A percentile compares a stretch with the other conserved stretches of the same genome.
phyloP scores from a whole-genome alignment of 805 yeast species.

The Metschnikowia colocasiae region DNA sequence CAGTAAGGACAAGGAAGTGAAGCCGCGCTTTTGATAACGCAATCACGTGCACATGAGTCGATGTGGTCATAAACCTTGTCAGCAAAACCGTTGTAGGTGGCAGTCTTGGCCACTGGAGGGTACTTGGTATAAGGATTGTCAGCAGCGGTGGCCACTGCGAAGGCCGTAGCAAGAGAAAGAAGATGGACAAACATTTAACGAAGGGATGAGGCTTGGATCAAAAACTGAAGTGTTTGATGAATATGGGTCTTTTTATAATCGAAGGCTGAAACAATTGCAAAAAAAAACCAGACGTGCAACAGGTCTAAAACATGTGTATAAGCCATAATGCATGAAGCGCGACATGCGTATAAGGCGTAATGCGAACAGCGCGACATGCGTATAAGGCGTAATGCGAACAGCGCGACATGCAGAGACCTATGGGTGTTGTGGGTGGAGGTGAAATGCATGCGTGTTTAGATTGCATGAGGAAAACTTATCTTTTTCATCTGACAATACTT shows the following conservation, averaged over 20 bases:
- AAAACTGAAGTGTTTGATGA: not conserved
- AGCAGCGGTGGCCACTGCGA: constrained; percentile 9
- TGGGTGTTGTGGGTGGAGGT: too few species aligned
- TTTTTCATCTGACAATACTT: not conserved
- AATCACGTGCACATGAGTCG: constrained; percentile 33
- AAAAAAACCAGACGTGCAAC: too few species aligned
- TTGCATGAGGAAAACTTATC: not conserved
- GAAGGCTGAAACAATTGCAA: constrained; percentile 1
- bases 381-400: not conserved
- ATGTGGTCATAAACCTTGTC: constrained; percentile 27
- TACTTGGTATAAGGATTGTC: constrained; percentile 22
- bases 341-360: not conserved
- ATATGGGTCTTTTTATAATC: not conserved
- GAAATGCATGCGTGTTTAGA: not conserved
- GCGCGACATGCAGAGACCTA: not conserved
- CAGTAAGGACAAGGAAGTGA: constrained; percentile 41
- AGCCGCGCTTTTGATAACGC: constrained; percentile 29
- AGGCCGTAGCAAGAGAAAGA: constrained; percentile 9
- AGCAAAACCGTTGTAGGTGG: constrained; percentile 41
- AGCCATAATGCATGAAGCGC: not conserved
- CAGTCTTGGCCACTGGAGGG: constrained; percentile 36
- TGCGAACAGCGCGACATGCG: not conserved
- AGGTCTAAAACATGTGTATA: too few species aligned
- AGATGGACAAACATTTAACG: constrained; percentile 5
- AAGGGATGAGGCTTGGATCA: not conserved